Evolutionary conservation across 1,139 yeast genomes (phyloP), one percentile per base, ranked within the genome.

Genomic region (Groenewaldozyma sp.): DNA sequence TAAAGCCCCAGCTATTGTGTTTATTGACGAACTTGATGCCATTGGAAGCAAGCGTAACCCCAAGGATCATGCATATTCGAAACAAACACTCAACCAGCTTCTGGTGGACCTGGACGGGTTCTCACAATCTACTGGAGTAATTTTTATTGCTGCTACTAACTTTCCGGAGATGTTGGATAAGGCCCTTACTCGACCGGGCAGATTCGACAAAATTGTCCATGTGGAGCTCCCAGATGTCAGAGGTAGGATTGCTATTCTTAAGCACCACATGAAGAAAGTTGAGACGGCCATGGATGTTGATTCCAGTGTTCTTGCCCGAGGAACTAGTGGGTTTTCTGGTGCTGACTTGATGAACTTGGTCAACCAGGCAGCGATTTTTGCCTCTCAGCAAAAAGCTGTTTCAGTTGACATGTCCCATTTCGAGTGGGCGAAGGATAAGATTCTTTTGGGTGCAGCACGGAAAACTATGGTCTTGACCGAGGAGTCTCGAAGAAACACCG

Each of bases 371-470:
- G 99, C 99, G 2, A 88, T 91, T 36, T 83, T 82, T 59, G 98
- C 98, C 0, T 86, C 96, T 18, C 95, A 87, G 59, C 76, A 81
- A 55, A 82, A 84, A 52, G 97, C 97, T 0, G 75, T 87, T 24
- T 73, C 91, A 10, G 98, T 91, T 27, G 86, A 81, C 56, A 84
- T 86, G 95, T 60, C 64, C 35, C 97, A 93, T 63, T 79, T 91
- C 50, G 99, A 91, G 63, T 93, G 98, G 98, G 98, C 99, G 35
- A 93, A 93, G 62, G 99, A 91, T 62, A 91, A 91, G 65, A 91
- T 93, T 44, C 68, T 93, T 55, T 78, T 93, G 82, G 99, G 99
- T 39, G 98, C 97, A 27, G 99, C 95, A 48, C 82, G 94, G 60
- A 84, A 84, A 64, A 84, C 95, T 38, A 88, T 88, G 97, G 96